Percentiles rank a stretch among this genome's conserved stretches.
Conservation (phyloP, 176 grass and related monocot genomes). For the Typha latifolia region DNA sequence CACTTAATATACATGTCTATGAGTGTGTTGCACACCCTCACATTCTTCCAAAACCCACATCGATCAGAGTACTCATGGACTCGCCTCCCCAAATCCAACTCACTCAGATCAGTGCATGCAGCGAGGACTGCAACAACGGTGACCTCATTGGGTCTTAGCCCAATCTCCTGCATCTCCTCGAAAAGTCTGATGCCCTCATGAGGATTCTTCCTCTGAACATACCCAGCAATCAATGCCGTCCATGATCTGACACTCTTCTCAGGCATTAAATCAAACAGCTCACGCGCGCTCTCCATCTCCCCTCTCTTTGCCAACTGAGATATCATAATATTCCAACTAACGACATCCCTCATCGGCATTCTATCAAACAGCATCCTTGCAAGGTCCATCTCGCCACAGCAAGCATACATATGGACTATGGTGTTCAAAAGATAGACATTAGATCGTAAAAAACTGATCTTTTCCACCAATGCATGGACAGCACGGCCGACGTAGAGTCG, state of each 20-base stretch:
- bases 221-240: conserved; percentile 27
- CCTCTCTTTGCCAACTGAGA: conserved; percentile 16
- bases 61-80: conserved; percentile 13
- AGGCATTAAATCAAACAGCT: conserved; percentile 32
- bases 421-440: conserved; percentile 28
- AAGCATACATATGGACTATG: conserved; percentile 30
- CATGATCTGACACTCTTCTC: conserved; percentile 24
- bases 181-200: conserved; percentile 18
- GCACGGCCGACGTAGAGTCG: conserved; percentile 2
- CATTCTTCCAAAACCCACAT: conserved; percentile 9
- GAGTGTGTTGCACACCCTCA: conserved; percentile 32
- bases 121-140: conserved; percentile 29
- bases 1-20: conserved; percentile 44
- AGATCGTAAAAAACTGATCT: conserved; percentile 5
- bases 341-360: conserved; percentile 23
- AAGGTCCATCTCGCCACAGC: conserved; percentile 1
- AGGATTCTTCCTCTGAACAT: conserved; percentile 23
- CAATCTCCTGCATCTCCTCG: conserved; percentile 15
- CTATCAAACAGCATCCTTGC: conserved; percentile 24
- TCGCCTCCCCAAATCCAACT: conserved; percentile 13
- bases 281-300: conserved; percentile 12
- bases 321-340: conserved; percentile 34
- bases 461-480: conserved; percentile 18
- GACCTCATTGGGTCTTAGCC: conserved; percentile 25
- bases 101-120: conserved; percentile 26